Percentiles rank a stretch among this genome's conserved stretches.
phyloP scores from a whole-genome alignment of 345 rosid species.

The Citrus inodora region DNA sequence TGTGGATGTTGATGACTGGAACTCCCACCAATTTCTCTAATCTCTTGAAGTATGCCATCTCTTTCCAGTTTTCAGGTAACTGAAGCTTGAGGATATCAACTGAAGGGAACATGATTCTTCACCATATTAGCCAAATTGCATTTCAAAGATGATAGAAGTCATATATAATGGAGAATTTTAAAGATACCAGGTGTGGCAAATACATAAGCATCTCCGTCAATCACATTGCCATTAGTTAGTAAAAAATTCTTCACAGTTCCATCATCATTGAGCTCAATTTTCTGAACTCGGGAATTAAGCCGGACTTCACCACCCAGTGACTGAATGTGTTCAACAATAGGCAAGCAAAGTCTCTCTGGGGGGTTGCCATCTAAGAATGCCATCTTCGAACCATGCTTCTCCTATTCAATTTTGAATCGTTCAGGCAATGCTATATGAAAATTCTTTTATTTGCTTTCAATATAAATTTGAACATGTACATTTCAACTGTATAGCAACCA shows the following conservation, averaged over 20 bases:
- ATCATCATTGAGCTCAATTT: constrained; percentile 73
- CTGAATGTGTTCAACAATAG: constrained; percentile 66
- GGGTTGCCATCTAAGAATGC: constrained; percentile 98
- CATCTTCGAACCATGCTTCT: constrained; percentile 97
- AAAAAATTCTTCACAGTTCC: constrained; percentile 74
- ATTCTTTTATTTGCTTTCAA: neutral
- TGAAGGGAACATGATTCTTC: constrained; percentile 26
- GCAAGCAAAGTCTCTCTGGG: constrained; percentile 93
- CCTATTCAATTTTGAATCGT: constrained; percentile 37
- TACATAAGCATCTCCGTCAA: constrained; percentile 86
- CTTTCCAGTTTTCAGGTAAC: constrained; percentile 81
- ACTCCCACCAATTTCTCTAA: constrained; percentile 95
- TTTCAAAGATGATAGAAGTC: neutral
- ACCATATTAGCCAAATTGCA: constrained; percentile 12
- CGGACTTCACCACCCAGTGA: constrained; percentile 82
- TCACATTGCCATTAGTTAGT: constrained; percentile 55
- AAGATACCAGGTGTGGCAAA: constrained; percentile 82
- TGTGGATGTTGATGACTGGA: constrained; percentile 93
- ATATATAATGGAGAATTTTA: neutral
- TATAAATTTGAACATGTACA: neutral
- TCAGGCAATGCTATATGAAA: neutral
- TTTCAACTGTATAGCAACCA: neutral
- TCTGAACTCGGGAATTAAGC: constrained; percentile 74
- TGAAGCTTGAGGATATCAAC: constrained; percentile 91
- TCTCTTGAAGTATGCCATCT: constrained; percentile 72